phyloP scores from a whole-genome alignment of 129 eudicot species.

The Lonicera japonica region DNA sequence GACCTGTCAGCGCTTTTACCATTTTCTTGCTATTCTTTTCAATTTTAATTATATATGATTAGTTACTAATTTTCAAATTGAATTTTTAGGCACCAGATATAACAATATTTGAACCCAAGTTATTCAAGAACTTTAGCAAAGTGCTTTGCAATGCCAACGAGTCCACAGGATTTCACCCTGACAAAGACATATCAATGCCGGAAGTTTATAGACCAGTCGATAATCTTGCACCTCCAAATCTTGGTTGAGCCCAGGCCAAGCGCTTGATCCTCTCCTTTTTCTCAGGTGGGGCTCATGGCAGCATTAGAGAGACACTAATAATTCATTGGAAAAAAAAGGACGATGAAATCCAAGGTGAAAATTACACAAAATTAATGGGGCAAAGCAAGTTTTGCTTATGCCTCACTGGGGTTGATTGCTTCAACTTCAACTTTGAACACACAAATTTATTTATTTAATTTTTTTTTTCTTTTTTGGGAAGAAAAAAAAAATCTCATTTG shows the following conservation, averaged over 20 bases:
- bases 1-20: too few species aligned
- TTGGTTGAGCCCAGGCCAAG: background rate
- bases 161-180: background rate
- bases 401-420: conserved; percentile 22
- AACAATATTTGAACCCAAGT: background rate
- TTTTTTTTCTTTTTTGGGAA: background rate
- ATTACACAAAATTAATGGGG: background rate
- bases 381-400: background rate
- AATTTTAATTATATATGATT: too few species aligned
- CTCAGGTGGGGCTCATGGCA: background rate
- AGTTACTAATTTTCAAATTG: background rate
- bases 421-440: conserved; percentile 9
- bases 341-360: background rate
- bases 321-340: background rate
- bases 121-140: background rate
- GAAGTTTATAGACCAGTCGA: background rate
- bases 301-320: background rate
- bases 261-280: background rate
- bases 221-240: background rate
- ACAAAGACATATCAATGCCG: background rate
- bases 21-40: too few species aligned
- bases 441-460: too few species aligned
- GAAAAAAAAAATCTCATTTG: background rate
- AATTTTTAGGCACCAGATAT: conserved; percentile 8
- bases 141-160: background rate